phyloP scores from a whole-genome alignment of 164 flowering plant species.

The Warburgia ugandensis region DNA sequence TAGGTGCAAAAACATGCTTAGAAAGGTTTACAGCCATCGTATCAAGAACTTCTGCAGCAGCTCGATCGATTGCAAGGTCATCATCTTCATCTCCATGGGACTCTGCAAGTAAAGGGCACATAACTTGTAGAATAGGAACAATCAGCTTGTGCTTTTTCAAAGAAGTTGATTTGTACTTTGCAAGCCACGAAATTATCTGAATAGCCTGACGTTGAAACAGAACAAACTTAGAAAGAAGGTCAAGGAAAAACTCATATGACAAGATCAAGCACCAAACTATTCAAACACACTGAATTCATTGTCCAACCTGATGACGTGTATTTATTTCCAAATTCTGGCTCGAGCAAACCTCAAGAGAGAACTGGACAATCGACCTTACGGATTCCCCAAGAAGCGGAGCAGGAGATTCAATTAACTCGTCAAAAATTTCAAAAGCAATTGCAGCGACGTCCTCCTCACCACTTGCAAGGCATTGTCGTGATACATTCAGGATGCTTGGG shows the following conservation, averaged over 20 bases:
- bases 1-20: constrained; percentile 75
- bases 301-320: constrained; percentile 89
- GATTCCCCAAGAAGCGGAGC: constrained; percentile 96
- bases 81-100: constrained; percentile 70
- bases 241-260: background rate
- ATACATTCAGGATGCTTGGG: constrained; percentile 84
- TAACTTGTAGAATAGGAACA: constrained; percentile 78
- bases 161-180: constrained; percentile 73
- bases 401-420: constrained; percentile 93
- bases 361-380: constrained; percentile 83
- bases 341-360: constrained; percentile 96
- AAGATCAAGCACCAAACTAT: background rate
- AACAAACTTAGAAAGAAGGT: background rate
- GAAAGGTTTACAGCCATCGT: constrained; percentile 82
- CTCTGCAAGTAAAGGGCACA: constrained; percentile 92
- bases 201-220: constrained; percentile 53
- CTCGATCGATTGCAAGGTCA: constrained; percentile 90
- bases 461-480: constrained; percentile 78
- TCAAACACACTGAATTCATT: no score
- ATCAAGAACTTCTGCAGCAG: constrained; percentile 97
- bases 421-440: no score
- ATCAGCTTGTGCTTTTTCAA: constrained; percentile 86
- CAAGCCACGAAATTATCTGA: constrained; percentile 96
- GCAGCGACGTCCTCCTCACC: constrained; percentile 97
- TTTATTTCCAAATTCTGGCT: constrained; percentile 68